Conservation (phyloP, 345 rosid species). For the Geranium rotundifolium region DNA sequence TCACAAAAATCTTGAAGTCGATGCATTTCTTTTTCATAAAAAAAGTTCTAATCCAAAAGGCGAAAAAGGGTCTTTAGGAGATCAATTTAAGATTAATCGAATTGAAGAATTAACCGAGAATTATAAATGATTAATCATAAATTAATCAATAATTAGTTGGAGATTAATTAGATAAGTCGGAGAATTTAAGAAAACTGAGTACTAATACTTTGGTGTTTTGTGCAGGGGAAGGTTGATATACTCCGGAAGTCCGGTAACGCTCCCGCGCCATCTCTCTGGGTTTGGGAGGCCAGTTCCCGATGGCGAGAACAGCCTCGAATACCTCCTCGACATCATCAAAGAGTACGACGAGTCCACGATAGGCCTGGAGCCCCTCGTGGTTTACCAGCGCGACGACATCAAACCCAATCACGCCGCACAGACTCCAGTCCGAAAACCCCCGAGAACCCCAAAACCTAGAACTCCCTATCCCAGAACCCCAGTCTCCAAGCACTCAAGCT, state of each 20-base stretch:
- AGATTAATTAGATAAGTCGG: too few relatives aligned
- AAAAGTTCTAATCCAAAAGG: too few relatives aligned
- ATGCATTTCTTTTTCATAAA: too few relatives aligned
- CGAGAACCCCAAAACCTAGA: constrained; percentile 18
- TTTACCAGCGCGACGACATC: constrained; percentile 45
- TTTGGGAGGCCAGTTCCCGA: constrained; percentile 68
- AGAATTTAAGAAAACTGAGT: too few relatives aligned
- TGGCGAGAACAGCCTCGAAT: constrained; percentile 63
- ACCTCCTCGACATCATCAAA: constrained; percentile 63
- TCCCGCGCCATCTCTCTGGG: constrained; percentile 41
- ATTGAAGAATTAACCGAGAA: too few relatives aligned
- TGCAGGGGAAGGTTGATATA: constrained; percentile 46
- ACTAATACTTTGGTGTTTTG: not conserved
- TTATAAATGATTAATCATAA: too few relatives aligned
- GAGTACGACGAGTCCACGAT: constrained; percentile 55
- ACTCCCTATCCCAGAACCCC: constrained; percentile 14
- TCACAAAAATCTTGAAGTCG: too few relatives aligned
- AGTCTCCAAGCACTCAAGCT: constrained; percentile 20
- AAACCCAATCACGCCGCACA: constrained; percentile 37
- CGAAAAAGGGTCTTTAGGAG: too few relatives aligned
- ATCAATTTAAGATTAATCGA: too few relatives aligned
- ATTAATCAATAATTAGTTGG: too few relatives aligned
- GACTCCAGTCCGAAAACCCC: constrained; percentile 34
- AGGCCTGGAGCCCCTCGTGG: constrained; percentile 54
- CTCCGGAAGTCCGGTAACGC: constrained; percentile 42